Percentiles rank a stretch among this genome's conserved stretches.
Conservation (phyloP, 306 rosid genomes). For the Dryas octopetala region DNA sequence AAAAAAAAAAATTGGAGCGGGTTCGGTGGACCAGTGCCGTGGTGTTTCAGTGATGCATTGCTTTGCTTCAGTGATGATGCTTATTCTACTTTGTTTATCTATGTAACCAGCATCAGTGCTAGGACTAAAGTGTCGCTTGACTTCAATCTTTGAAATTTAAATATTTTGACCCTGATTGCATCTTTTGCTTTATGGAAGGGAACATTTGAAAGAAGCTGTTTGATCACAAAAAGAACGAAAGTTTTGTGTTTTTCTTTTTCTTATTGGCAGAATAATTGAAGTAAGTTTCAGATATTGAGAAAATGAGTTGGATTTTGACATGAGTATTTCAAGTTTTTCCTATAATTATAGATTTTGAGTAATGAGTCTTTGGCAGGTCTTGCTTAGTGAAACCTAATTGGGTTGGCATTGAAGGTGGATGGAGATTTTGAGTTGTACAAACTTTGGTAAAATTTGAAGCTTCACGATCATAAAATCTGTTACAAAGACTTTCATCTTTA, state of each 20-base stretch:
- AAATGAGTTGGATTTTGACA: constrained; percentile 20
- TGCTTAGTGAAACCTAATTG: constrained; percentile 22
- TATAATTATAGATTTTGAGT: constrained; percentile 3
- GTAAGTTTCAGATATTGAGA: background rate
- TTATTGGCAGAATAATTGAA: background rate
- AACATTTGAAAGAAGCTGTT: constrained; percentile 11
- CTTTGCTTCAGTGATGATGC: constrained; percentile 16
- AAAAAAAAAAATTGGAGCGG: no score
- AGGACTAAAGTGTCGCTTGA: constrained; percentile 5
- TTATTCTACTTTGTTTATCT: background rate
- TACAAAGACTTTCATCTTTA: no score
- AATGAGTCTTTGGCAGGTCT: constrained; percentile 17
- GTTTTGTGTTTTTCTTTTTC: background rate
- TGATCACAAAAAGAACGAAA: background rate
- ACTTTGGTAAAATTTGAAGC: constrained; percentile 24
- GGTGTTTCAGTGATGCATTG: constrained; percentile 26
- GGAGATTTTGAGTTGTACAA: constrained; percentile 27
- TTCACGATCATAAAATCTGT: background rate
- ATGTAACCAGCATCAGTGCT: constrained; percentile 5
- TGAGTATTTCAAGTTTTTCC: constrained; percentile 2
- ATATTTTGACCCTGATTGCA: constrained; percentile 7
- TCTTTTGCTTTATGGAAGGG: constrained; percentile 17
- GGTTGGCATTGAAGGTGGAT: constrained; percentile 23
- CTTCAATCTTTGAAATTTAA: constrained; percentile 6
- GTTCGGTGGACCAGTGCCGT: constrained; percentile 2